Evolutionary conservation across 176 grass and related monocot genomes (phyloP).

Genomic region (Ampelocalamus luodianensis): DNA sequence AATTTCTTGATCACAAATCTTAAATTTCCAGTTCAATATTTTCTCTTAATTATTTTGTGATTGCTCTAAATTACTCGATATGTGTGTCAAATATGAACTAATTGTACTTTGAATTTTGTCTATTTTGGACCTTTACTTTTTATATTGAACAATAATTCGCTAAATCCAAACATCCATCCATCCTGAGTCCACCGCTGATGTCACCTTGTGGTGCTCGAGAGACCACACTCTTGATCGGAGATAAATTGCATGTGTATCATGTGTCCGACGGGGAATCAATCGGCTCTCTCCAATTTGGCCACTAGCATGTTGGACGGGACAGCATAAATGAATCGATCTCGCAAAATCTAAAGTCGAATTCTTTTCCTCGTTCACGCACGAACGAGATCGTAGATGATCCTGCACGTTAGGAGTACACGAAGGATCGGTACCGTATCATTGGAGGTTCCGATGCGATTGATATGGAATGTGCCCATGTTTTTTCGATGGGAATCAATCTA

Average conservation of each 20-base stretch:
- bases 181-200: no score
- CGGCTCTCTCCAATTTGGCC: slow-evolving; percentile 29
- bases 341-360: neutral
- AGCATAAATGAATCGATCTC: slow-evolving; percentile 7
- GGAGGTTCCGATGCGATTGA: slow-evolving; percentile 26
- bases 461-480: slow-evolving; percentile 32
- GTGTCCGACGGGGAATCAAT: neutral
- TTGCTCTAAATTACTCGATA: no score
- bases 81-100: no score
- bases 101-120: no score
- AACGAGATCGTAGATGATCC: neutral
- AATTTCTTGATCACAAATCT: no score
- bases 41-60: no score
- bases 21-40: no score
- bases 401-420: neutral
- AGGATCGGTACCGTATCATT: neutral
- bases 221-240: neutral
- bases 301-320: neutral
- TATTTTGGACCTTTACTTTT: no score
- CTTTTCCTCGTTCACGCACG: neutral
- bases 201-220: neutral
- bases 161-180: no score
- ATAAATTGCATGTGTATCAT: slow-evolving; percentile 15
- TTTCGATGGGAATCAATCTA: neutral
- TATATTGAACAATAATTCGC: no score